Evolutionary conservation across 1,284 basidiomycete genomes (phyloP), one percentile per base, ranked within the genome.

Genomic region (Bjerkandera adusta): DNA sequence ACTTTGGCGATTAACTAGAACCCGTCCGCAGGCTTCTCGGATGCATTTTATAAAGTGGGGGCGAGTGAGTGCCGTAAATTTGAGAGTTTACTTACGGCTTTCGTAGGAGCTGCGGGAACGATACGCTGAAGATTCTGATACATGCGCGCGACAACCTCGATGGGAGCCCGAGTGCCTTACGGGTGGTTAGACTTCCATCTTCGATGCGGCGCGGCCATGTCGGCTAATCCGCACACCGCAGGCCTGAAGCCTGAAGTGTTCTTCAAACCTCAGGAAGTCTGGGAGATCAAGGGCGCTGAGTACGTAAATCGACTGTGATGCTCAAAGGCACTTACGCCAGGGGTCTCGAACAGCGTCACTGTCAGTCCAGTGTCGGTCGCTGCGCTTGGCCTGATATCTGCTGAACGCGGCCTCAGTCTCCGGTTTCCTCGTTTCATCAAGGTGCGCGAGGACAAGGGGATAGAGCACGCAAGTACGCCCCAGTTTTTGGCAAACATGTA

Each of bases 281-380:
- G 92, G 92, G 92, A 96, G 68, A 86, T 97, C 50, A 78, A 89
- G 18, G 92, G 92, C 15, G 92, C 94, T 43, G 92, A 95, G 88
- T 91, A 59, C 65, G 77, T 16, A n/a, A 25, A 36, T 37, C n/a
- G 3, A 10, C 30, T 13, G 16, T 32, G 18, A 33, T 36, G 25
- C 33, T 4, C 24, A 18, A 36, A 43, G 26, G 32, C 33, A 21
- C 18, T 35, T 15, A 40, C 15, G 12, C 38, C 15, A 21, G 16
- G 16, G 16, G 32, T 38, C 33, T 25, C 43, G 27, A 47, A 16
- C 55, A 92, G 89, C 61, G 80, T 96, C 54, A 95, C 94, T 0
- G 67, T 93, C 33, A 94, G 91, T 43, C 94, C 93, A 0, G 83
- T 94, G 11, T 97, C 94, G 22, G 72, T 86, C 2, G 93, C 93